Conservation (phyloP, 768 basidiomycete species). For the Auricularia cornea region DNA sequence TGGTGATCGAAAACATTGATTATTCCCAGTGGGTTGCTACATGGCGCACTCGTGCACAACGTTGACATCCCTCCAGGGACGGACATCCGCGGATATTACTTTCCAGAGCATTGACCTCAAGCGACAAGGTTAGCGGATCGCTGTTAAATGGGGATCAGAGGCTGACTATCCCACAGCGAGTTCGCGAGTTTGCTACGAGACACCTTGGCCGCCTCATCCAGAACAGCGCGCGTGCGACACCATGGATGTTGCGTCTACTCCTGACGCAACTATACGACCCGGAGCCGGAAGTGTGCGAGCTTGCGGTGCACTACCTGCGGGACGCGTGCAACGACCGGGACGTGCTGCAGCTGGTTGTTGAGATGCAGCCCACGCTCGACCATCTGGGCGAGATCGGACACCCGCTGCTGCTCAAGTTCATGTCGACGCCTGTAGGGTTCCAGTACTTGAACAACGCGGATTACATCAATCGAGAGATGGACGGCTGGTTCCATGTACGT, state of each 20-base stretch:
- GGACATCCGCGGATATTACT: slow-evolving; percentile 90
- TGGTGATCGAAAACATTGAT: slow-evolving; percentile 85
- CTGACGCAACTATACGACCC: slow-evolving; percentile 96
- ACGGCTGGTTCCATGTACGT: slow-evolving; percentile 85
- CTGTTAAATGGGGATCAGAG: neutral
- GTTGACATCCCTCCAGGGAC: slow-evolving; percentile 46
- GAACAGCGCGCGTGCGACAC: slow-evolving; percentile 48
- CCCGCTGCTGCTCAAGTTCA: slow-evolving; percentile 85
- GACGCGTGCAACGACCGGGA: slow-evolving; percentile 82
- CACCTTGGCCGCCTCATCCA: slow-evolving; percentile 79
- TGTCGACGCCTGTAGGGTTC: slow-evolving; percentile 91
- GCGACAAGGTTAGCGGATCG: slow-evolving; percentile 55
- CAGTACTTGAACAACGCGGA: slow-evolving; percentile 83
- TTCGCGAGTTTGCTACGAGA: slow-evolving; percentile 80
- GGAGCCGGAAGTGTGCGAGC: slow-evolving; percentile 78
- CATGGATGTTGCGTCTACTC: slow-evolving; percentile 86
- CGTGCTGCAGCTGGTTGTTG: slow-evolving; percentile 81
- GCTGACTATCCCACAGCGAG: slow-evolving; percentile 45
- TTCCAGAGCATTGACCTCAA: slow-evolving; percentile 90
- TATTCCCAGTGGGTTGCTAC: slow-evolving; percentile 38
- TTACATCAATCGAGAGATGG: slow-evolving; percentile 92
- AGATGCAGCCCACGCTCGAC: slow-evolving; percentile 91
- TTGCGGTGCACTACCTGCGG: slow-evolving; percentile 83
- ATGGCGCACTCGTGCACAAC: slow-evolving; percentile 8
- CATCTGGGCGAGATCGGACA: slow-evolving; percentile 92